These are phyloP conservation scores for Globisporangium alternatum DNA, from an alignment of 352 stramenopile species.

Conservation along the genomic window DNA sequence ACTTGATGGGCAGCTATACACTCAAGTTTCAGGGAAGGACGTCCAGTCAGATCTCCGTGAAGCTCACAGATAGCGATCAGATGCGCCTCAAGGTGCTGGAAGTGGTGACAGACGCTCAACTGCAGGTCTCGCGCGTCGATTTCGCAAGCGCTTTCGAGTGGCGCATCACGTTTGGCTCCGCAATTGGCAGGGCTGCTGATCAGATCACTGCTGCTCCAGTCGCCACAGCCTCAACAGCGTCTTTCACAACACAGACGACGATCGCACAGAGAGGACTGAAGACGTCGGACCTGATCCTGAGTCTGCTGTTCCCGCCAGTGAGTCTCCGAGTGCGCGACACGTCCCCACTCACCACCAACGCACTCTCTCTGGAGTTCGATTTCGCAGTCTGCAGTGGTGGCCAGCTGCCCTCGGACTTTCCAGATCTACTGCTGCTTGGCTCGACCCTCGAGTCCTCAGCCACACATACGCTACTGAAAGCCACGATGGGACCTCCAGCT, in stretches of 20 bases:
- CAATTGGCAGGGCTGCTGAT: neutral
- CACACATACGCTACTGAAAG: constrained; percentile 1
- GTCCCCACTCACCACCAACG: neutral
- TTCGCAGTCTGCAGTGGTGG: neutral
- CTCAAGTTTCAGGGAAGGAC: neutral
- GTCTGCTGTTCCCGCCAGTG: neutral
- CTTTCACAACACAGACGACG: constrained; percentile 4
- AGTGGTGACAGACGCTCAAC: constrained; percentile 9
- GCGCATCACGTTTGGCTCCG: constrained; percentile 17
- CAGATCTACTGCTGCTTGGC: constrained; percentile 10
- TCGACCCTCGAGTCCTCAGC: constrained; percentile 6
- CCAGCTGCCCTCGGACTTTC: neutral
- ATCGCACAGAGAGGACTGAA: constrained; percentile 2
- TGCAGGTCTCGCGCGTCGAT: constrained; percentile 17
- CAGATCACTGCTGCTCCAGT: neutral
- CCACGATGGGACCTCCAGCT: neutral
- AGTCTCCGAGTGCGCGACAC: constrained; percentile 12
- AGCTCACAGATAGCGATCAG: constrained; percentile 1
- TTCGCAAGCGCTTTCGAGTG: constrained; percentile 17
- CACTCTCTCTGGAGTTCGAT: constrained; percentile 8
- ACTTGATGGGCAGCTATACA: constrained; percentile 9
- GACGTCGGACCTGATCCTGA: constrained; percentile 9
- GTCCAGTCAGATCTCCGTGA: neutral
- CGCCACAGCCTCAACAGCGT: neutral
- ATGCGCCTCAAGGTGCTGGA: constrained; percentile 17